Conservation (phyloP, 2,329 filamentous ascomycete species). For the Zymoseptoria passerinii region DNA sequence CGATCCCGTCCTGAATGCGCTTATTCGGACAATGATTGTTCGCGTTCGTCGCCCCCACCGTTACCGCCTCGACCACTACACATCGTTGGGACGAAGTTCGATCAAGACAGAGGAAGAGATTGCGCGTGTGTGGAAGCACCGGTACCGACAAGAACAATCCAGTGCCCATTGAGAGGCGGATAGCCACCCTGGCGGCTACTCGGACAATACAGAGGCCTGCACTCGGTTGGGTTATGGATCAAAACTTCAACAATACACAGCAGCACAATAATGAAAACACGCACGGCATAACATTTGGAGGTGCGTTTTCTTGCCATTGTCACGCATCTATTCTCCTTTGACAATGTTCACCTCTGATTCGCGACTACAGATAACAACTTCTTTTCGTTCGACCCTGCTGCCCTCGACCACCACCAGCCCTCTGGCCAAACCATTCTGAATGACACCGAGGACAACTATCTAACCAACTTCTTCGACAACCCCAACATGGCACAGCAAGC, state of each 20-base stretch:
- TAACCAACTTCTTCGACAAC: slow-evolving; percentile 5
- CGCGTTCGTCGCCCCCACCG: neutral
- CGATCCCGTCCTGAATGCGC: slow-evolving; percentile 1
- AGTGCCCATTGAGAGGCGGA: neutral
- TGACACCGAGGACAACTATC: slow-evolving; percentile 3
- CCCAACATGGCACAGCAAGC: slow-evolving; percentile 1
- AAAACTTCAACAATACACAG: neutral
- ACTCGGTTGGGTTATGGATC: neutral
- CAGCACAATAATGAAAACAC: neutral
- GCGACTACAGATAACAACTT: neutral
- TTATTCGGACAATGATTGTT: neutral
- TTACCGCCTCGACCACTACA: neutral
- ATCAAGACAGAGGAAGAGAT: neutral
- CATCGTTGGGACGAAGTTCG: neutral
- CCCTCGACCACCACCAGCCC: neutral
- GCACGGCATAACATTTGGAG: neutral
- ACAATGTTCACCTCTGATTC: neutral
- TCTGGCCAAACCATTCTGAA: slow-evolving; percentile 1
- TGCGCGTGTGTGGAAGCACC: neutral
- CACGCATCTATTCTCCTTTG: neutral
- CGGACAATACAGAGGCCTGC: neutral
- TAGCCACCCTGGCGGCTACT: neutral
- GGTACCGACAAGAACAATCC: neutral
- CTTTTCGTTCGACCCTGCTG: neutral
- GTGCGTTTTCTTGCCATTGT: neutral